These are phyloP conservation scores for Solanum chmielewskii DNA, from an alignment of 257 asterid species.

Conservation along the genomic window DNA sequence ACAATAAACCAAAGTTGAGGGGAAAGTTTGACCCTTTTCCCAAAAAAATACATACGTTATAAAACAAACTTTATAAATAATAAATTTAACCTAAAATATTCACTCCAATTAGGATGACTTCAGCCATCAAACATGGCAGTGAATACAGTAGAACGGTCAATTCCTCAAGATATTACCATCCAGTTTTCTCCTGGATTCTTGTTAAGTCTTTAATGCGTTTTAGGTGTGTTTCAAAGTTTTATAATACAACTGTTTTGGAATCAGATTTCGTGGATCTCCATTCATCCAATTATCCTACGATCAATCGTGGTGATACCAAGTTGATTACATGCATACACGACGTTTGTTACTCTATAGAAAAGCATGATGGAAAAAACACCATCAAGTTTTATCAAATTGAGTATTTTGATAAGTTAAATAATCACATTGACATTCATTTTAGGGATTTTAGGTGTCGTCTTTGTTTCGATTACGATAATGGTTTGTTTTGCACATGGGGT, in stretches of 20 bases:
- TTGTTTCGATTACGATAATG: not conserved
- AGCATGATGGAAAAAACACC: not conserved
- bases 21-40: too few species aligned
- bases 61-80: too few species aligned
- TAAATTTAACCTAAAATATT: too few species aligned
- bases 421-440: not conserved
- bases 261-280: not conserved
- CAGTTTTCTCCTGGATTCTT: not conserved
- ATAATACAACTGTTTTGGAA: not conserved
- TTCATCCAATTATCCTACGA: not conserved
- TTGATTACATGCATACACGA: not conserved
- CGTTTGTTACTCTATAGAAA: not conserved
- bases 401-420: not conserved
- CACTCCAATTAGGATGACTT: not conserved
- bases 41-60: not conserved
- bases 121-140: not conserved
- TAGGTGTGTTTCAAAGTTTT: not conserved
- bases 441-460: rapidly evolving
- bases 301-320: not conserved
- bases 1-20: too few species aligned
- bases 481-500: not conserved
- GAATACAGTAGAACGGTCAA: not conserved
- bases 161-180: not conserved
- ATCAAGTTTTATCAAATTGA: not conserved
- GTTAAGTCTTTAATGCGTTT: not conserved